Evolutionary conservation across 2,329 filamentous ascomycete genomes (phyloP).

Genomic region (Epichloe sibirici): DNA sequence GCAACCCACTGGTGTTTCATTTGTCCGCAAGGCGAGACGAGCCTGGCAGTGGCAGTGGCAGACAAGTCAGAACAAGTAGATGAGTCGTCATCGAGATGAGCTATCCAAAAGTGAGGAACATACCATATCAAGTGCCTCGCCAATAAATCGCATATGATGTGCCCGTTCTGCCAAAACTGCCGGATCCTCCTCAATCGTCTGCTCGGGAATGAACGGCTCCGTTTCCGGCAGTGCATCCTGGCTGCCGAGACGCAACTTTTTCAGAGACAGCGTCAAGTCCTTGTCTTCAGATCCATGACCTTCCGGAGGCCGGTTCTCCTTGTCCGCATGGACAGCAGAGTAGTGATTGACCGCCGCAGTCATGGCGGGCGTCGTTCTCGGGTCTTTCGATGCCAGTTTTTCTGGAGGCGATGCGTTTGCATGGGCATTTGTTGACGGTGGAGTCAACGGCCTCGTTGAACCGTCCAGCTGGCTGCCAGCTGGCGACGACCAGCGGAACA

Average conservation of each 20-base stretch:
- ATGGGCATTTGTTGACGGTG: slow-evolving; percentile 5
- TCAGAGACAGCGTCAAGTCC: slow-evolving; percentile 8
- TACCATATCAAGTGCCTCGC: slow-evolving; percentile 79
- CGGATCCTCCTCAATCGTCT: slow-evolving; percentile 12
- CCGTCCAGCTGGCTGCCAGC: slow-evolving; percentile 9
- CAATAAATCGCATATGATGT: slow-evolving; percentile 52
- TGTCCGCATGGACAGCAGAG: slow-evolving; percentile 9
- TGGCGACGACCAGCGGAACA: slow-evolving; percentile 18
- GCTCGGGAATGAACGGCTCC: not conserved
- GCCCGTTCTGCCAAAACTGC: slow-evolving; percentile 20
- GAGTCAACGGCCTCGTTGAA: not conserved
- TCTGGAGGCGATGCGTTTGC: slow-evolving; percentile 2
- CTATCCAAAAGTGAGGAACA: slow-evolving; percentile 12
- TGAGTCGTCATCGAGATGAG: no score
- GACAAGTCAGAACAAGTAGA: no score
- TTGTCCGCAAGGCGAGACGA: slow-evolving; percentile 67
- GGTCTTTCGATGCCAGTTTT: slow-evolving; percentile 2
- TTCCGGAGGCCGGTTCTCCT: slow-evolving; percentile 19
- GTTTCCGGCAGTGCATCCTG: not conserved
- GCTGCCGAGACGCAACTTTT: slow-evolving; percentile 11
- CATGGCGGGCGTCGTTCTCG: not conserved
- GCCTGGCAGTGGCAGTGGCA: slow-evolving; percentile 41
- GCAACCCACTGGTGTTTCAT: slow-evolving; percentile 94
- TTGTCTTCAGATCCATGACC: not conserved
- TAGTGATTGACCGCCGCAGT: slow-evolving; percentile 7